These are phyloP conservation scores for Aspergillus nomiae DNA, from an alignment of 2,329 filamentous ascomycete genomes.

Conservation along the genomic window DNA sequence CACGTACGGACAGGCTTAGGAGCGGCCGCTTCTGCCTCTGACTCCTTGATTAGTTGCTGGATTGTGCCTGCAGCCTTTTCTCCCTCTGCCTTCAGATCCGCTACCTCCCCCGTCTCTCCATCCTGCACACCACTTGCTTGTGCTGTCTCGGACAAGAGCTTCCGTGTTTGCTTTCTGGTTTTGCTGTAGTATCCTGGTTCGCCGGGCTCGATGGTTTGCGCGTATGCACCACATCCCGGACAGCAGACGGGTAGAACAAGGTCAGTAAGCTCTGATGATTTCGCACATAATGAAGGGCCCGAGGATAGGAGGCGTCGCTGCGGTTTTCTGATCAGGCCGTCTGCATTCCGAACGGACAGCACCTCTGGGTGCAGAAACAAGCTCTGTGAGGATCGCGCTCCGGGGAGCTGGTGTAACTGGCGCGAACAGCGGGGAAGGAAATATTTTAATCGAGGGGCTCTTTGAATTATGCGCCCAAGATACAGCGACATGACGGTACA, in stretches of 20 bases:
- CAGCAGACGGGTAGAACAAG: slow-evolving; percentile 54
- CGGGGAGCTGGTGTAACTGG: slow-evolving; percentile 1
- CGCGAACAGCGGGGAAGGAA: neutral
- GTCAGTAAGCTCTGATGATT: slow-evolving; percentile 17
- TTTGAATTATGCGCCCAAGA: slow-evolving; percentile 26
- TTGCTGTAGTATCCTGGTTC: slow-evolving; percentile 61
- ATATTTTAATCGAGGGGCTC: slow-evolving; percentile 14
- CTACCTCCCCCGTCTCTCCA: slow-evolving; percentile 19
- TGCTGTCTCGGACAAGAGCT: slow-evolving; percentile 29
- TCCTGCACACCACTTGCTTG: slow-evolving; percentile 13
- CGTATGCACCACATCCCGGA: slow-evolving; percentile 64
- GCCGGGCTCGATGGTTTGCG: slow-evolving; percentile 56
- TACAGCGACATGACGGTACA: slow-evolving; percentile 30
- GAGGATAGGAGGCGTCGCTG: slow-evolving; percentile 25
- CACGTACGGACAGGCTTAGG: slow-evolving; percentile 19
- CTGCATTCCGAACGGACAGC: slow-evolving; percentile 1
- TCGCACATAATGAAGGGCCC: slow-evolving; percentile 7
- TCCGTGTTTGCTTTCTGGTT: slow-evolving; percentile 51
- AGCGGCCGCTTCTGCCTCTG: slow-evolving; percentile 2
- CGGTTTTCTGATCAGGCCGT: slow-evolving; percentile 2
- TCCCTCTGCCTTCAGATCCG: slow-evolving; percentile 8
- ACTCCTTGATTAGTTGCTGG: slow-evolving; percentile 11
- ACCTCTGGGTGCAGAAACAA: slow-evolving; percentile 8
- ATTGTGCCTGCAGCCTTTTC: slow-evolving; percentile 14
- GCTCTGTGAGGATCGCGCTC: slow-evolving; percentile 5